Base-by-base conservation (phyloP, 2,329 filamentous ascomycete species). In the Apiospora malaysiana region DNA sequence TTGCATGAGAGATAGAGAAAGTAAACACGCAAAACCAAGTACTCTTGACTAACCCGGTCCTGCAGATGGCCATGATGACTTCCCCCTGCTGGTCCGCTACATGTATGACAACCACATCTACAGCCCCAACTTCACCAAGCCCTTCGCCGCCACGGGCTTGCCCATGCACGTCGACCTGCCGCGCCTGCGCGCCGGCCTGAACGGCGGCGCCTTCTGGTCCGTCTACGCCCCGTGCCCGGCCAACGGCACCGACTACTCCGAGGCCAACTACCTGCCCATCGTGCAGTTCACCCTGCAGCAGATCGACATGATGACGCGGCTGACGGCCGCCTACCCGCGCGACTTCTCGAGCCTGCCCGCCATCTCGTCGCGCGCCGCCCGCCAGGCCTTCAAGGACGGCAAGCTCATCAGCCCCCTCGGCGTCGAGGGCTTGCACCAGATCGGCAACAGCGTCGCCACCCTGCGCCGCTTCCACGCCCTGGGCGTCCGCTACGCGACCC, bases 121-220 rank as follows among this genome's bases (percentile, higher is more conserved):
- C 78, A 84, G 86, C 73, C 81, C 87, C 16, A 89, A 91, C 67
- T 98, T 97, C 82, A 91, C 87, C n/a, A 82, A 90, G 47, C 87
- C 88, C 7, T 97, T 97, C 77, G 88, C 91, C 74, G 83, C 92
- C 27, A 94, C 93, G 43, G 89, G 88, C 0, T 82, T 97, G 68
- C 78, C 80, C 0, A 86, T 86, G 4, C 93, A 98, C 75, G 92
- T 96, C 69, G 95, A 98, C 79, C 83, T 97, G 10, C 91, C 92
- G 0, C 90, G 95, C 6, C 86, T 97, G 66, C 86, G 88, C 46
- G 81, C 89, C 68, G 94, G 95, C 1, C 85, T 87, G 75, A 90
- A 92, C 73, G 94, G 94, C 49, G 95, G 94, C 70, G 91, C 93
- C n/a, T 98, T 98, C 80, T 98, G 95, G 95, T 95, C 92, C 78